Evolutionary conservation across 352 stramenopile genomes (phyloP).

Genomic region (Plasmopara viticola): DNA sequence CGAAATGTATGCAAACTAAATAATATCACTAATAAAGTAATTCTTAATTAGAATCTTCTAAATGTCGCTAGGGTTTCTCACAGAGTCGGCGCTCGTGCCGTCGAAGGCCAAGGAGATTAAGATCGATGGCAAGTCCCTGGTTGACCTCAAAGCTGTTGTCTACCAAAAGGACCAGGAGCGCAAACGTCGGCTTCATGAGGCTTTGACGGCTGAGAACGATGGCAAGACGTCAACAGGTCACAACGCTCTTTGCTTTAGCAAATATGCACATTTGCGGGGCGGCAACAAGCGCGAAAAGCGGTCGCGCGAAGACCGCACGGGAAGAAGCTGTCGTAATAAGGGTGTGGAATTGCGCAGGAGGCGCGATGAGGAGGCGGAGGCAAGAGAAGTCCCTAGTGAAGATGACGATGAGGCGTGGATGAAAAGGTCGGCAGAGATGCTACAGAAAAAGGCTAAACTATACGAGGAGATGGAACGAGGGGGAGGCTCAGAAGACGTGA

Average conservation of each 20-base stretch:
- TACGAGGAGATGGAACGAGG: conserved; percentile 67
- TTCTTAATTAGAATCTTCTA: background rate
- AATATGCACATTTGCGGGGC: conserved; percentile 43
- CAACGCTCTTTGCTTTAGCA: conserved; percentile 19
- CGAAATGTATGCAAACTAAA: too few relatives aligned
- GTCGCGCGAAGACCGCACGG: conserved; percentile 20
- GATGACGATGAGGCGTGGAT: conserved; percentile 60
- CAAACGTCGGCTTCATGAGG: conserved; percentile 42
- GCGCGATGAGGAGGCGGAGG: conserved; percentile 41
- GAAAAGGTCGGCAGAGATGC: conserved; percentile 50
- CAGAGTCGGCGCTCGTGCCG: conserved; percentile 86
- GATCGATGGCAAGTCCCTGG: conserved; percentile 75
- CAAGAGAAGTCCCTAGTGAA: conserved; percentile 39
- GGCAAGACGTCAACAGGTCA: background rate
- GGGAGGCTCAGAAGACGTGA: conserved; percentile 10
- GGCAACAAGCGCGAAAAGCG: conserved; percentile 29
- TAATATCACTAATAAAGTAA: too few relatives aligned
- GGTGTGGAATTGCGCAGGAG: conserved; percentile 50
- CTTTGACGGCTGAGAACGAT: conserved; percentile 22
- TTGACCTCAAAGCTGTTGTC: conserved; percentile 78
- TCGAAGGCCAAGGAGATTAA: conserved; percentile 88
- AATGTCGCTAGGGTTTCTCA: conserved; percentile 91
- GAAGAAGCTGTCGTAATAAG: conserved; percentile 30
- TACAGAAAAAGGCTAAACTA: conserved; percentile 62
- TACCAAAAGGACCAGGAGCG: conserved; percentile 80